These are phyloP conservation scores for Trametes pubescens DNA, from an alignment of 1,284 basidiomycete genomes.

Conservation along the genomic window DNA sequence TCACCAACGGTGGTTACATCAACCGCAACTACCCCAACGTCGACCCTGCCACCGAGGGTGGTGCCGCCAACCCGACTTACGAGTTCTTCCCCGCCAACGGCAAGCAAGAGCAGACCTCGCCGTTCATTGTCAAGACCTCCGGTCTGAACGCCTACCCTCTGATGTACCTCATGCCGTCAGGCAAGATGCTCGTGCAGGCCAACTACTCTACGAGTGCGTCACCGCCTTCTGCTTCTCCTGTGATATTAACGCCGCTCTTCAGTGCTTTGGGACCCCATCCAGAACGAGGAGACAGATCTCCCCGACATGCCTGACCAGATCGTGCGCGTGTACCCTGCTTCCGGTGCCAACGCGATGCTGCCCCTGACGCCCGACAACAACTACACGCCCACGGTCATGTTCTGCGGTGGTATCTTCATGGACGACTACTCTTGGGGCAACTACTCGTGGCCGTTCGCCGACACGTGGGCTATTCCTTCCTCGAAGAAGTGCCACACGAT, in stretches of 20 bases:
- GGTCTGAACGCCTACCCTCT: slow-evolving; percentile 92
- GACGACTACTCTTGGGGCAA: slow-evolving; percentile 76
- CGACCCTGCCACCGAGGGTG: slow-evolving; percentile 71
- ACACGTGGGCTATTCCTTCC: slow-evolving; percentile 72
- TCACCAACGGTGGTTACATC: slow-evolving; percentile 87
- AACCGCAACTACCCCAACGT: slow-evolving; percentile 82
- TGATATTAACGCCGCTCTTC: slow-evolving; percentile 12
- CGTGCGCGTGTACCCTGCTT: slow-evolving; percentile 91
- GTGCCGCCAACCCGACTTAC: slow-evolving; percentile 72
- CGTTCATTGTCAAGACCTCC: slow-evolving; percentile 84
- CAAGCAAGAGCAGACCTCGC: slow-evolving; percentile 63
- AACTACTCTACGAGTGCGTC: slow-evolving; percentile 78
- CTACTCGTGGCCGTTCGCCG: slow-evolving; percentile 70
- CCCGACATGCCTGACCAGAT: slow-evolving; percentile 73
- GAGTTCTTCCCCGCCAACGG: slow-evolving; percentile 84
- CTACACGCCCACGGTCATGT: slow-evolving; percentile 85
- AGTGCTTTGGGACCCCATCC: slow-evolving; percentile 72
- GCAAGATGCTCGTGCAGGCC: slow-evolving; percentile 86
- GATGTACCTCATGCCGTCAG: slow-evolving; percentile 86
- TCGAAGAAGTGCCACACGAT: slow-evolving; percentile 76
- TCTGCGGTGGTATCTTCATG: slow-evolving; percentile 90
- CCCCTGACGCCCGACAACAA: slow-evolving; percentile 91
- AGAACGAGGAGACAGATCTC: slow-evolving; percentile 67
- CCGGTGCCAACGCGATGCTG: slow-evolving; percentile 89
- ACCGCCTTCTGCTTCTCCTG: slow-evolving; percentile 26